A percentile compares a stretch with the other conserved stretches of the same genome.
Evolutionary conservation across 73 alveolate genomes (phyloP).

Genomic region (Symbiodinium natans): DNA sequence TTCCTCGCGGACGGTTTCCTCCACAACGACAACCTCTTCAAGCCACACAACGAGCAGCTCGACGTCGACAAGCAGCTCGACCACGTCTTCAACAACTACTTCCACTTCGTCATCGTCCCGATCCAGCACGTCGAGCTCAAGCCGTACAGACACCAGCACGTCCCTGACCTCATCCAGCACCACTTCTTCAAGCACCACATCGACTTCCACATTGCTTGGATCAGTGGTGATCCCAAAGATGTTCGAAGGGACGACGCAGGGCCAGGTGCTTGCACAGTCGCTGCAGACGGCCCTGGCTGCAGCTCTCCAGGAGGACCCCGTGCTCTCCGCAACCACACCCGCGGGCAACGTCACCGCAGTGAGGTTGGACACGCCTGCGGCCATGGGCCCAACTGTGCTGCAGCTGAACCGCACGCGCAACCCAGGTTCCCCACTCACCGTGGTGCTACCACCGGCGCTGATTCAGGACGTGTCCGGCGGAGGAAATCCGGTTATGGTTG

Average conservation of each 20-base stretch:
- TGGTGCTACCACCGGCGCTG: neutral
- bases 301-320: neutral
- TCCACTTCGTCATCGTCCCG: neutral
- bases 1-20: neutral
- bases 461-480: neutral
- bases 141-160: neutral
- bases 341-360: neutral
- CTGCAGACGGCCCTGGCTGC: no score
- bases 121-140: neutral
- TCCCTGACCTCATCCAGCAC: neutral
- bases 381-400: no score
- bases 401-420: no score
- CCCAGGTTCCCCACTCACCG: no score
- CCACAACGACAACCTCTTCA: neutral
- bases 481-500: neutral
- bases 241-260: no score
- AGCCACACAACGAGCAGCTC: neutral
- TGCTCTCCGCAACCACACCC: neutral
- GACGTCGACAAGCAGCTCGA: neutral
- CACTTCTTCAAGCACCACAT: slow-evolving; percentile 15
- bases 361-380: neutral
- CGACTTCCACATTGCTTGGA: neutral
- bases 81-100: neutral
- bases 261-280: no score
- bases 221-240: no score